Percentiles rank a stretch among this genome's conserved stretches.
Evolutionary conservation across 768 basidiomycete species (phyloP).

Genomic region (Suillus fuscotomentosus): DNA sequence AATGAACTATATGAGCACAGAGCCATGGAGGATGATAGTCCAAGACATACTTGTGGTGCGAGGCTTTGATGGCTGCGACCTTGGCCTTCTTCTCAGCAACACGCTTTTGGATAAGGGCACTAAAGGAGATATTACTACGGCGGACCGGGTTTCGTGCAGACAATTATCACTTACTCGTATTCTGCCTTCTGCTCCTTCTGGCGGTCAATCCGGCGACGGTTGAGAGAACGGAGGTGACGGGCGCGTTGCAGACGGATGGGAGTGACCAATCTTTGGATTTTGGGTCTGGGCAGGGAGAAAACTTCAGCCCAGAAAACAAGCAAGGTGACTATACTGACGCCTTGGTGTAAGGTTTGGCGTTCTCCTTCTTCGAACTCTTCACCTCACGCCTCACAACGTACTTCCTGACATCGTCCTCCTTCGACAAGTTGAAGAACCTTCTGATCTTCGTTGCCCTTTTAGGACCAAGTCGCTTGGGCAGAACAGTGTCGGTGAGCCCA

Average conservation of each 20-base stretch:
- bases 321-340: slow-evolving; percentile 56
- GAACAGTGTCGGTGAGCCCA: slow-evolving; percentile 86
- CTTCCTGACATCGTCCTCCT: slow-evolving; percentile 98
- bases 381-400: slow-evolving; percentile 96
- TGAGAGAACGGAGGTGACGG: slow-evolving; percentile 86
- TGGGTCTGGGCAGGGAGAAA: slow-evolving; percentile 55
- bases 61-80: slow-evolving; percentile 83
- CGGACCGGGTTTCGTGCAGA: background rate
- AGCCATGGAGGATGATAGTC: background rate
- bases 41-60: slow-evolving; percentile 67
- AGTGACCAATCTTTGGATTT: slow-evolving; percentile 96
- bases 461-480: slow-evolving; percentile 95
- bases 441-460: slow-evolving; percentile 98
- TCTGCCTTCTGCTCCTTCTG: slow-evolving; percentile 96
- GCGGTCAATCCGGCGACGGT: slow-evolving; percentile 81
- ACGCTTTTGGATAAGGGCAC: slow-evolving; percentile 80
- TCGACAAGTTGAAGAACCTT: slow-evolving; percentile 94
- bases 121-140: slow-evolving; percentile 20
- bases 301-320: slow-evolving; percentile 5
- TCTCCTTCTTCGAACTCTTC: slow-evolving; percentile 81
- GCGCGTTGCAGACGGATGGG: slow-evolving; percentile 95
- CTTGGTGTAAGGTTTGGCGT: slow-evolving; percentile 94
- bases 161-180: slow-evolving; percentile 65
- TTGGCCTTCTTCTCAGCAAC: slow-evolving; percentile 92
- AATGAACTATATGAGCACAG: background rate